Conservation (phyloP, 2,329 filamentous ascomycete genomes). For the Verticillium zaregamsianum region DNA sequence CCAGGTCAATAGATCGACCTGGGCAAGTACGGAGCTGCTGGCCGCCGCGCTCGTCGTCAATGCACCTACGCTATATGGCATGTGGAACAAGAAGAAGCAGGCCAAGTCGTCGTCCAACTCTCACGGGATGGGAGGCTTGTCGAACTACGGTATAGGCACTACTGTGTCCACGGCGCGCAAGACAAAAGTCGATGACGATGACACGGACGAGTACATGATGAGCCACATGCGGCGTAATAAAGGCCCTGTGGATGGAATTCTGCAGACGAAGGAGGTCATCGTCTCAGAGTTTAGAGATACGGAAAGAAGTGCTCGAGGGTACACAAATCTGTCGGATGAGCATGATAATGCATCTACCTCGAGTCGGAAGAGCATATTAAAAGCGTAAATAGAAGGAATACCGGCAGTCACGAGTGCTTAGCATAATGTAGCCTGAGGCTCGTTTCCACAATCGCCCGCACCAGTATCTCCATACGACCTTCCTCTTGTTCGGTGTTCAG, state of each 20-base stretch:
- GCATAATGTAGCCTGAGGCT: too few relatives aligned
- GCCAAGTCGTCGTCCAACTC: constrained; percentile 17
- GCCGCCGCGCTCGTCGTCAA: constrained; percentile 26
- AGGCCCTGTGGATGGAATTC: constrained; percentile 8
- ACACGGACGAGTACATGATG: constrained; percentile 4
- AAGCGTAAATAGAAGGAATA: neutral
- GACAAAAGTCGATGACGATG: constrained; percentile 1
- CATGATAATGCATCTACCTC: neutral
- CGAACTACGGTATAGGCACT: constrained; percentile 6
- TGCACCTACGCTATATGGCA: constrained; percentile 28
- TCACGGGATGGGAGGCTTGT: constrained; percentile 5
- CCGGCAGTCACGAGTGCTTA: too few relatives aligned
- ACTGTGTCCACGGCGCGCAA: constrained; percentile 6
- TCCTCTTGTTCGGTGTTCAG: too few relatives aligned
- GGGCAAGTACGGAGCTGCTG: constrained; percentile 31
- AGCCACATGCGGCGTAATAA: constrained; percentile 5
- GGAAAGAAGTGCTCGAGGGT: neutral
- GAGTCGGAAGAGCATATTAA: neutral
- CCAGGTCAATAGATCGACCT: constrained; percentile 30
- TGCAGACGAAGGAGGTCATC: constrained; percentile 11
- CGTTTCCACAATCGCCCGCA: too few relatives aligned
- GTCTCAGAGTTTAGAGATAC: constrained; percentile 9
- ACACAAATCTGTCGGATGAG: neutral
- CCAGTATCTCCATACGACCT: too few relatives aligned
- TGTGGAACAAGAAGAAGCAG: constrained; percentile 23